These are phyloP conservation scores for Backusella psychrophila DNA, from an alignment of 192 early-diverging fungal genomes.

Conservation along the genomic window DNA sequence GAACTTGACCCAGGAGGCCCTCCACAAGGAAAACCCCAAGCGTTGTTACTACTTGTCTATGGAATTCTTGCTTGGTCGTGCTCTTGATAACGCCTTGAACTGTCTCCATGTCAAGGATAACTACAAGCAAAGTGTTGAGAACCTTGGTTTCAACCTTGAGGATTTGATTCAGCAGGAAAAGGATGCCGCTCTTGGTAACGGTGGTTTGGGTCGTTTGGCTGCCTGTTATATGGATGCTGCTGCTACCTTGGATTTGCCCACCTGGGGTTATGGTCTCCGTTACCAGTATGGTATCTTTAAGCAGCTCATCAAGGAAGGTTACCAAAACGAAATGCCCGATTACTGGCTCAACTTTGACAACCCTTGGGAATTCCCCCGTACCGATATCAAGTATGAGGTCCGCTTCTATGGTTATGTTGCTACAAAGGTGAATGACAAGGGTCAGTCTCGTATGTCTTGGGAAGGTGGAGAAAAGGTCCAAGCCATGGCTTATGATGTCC, in stretches of 20 bases:
- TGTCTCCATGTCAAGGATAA: slow-evolving; percentile 80
- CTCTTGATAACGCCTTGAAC: slow-evolving; percentile 96
- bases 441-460: slow-evolving; percentile 72
- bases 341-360: slow-evolving; percentile 98
- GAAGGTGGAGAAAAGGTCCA: slow-evolving; percentile 83
- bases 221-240: slow-evolving; percentile 98
- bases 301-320: slow-evolving; percentile 94
- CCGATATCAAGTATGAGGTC: slow-evolving; percentile 88
- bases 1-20: slow-evolving; percentile 89
- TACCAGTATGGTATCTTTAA: slow-evolving; percentile 99
- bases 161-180: slow-evolving; percentile 91
- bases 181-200: slow-evolving; percentile 97
- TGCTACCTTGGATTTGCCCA: slow-evolving; percentile 91
- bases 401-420: slow-evolving; percentile 88
- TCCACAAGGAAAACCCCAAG: slow-evolving; percentile 72
- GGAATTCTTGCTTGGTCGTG: slow-evolving; percentile 95
- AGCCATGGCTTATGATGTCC: slow-evolving; percentile 95
- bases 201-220: slow-evolving; percentile 94
- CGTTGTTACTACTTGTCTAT: slow-evolving; percentile 97
- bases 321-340: slow-evolving; percentile 92
- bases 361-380: slow-evolving; percentile 95
- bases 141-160: slow-evolving; percentile 91
- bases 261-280: slow-evolving; percentile 96
- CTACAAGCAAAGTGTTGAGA: slow-evolving; percentile 59
- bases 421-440: slow-evolving; percentile 65